Percentiles rank a stretch among this genome's conserved stretches.
These are phyloP conservation scores for Backusella westeae DNA, from an alignment of 192 early-diverging fungal species.

Conservation along the genomic window DNA sequence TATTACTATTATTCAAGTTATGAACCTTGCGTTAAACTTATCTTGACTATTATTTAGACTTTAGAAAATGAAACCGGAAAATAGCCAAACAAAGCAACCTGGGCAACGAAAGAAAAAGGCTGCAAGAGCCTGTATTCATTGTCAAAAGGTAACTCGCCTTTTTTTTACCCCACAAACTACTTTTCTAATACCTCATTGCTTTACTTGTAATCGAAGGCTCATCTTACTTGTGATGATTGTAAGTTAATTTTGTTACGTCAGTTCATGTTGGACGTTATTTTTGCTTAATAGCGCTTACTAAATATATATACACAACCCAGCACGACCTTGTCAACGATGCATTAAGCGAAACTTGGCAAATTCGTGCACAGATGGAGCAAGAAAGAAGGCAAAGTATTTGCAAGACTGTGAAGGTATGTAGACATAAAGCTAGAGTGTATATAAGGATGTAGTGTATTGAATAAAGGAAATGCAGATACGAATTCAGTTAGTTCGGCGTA, in stretches of 20 bases:
- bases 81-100: conserved; percentile 3
- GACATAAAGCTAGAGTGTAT: neutral
- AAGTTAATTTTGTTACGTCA: conserved; percentile 22
- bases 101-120: conserved; percentile 36
- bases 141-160: conserved; percentile 50
- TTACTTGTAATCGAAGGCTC: conserved; percentile 35
- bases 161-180: neutral
- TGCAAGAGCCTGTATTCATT: conserved; percentile 58
- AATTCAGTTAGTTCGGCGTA: neutral
- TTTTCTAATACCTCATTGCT: neutral
- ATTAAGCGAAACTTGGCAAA: conserved; percentile 72
- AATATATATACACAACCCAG: conserved; percentile 28
- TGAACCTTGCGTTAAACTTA: conserved; percentile 1
- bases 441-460: neutral
- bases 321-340: conserved; percentile 87
- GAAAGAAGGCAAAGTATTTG: conserved; percentile 95
- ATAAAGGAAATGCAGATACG: neutral
- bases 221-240: conserved; percentile 75
- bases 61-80: conserved; percentile 1
- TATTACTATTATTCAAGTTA: conserved; percentile 3
- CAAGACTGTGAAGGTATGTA: conserved; percentile 60
- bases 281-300: neutral
- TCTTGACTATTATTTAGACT: neutral
- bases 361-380: conserved; percentile 81
- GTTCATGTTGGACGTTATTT: neutral